Evolutionary conservation across 805 yeast genomes (phyloP), one percentile per base, ranked within the genome.

Genomic region (Lachancea sp.): DNA sequence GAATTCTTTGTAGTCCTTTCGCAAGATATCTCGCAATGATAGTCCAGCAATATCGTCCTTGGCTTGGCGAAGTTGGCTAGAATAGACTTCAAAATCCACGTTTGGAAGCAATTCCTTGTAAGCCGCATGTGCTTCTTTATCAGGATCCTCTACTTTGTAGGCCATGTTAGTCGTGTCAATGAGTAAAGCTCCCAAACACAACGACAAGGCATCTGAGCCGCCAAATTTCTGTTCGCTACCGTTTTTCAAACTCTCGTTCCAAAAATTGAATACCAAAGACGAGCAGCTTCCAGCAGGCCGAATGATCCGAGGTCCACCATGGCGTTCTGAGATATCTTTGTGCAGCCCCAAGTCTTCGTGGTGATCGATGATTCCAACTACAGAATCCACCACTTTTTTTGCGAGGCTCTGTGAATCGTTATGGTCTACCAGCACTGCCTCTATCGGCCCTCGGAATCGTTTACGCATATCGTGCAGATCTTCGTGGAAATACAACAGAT

Each of bases 1-100:
- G 67, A 83, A 89, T 56, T 78, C 79, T 59, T 91, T 91, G 65
- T 85, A 91, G 60, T 91, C 99, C 62, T 89, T 90, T 37, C 81
- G 69, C 33, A 93, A 67, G 6, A 93, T 63, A 42, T 88, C 95
- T 4, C 54, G 54, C 4, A 79, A 62, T 1, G 76, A 56, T 31
- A 93, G 69, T 0, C 87, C 89, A 2, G 62, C 59, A 31, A 90
- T 67, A 56, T 86, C 77, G 46, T 73, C 73, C 59, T 88, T 90
- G 16, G 80, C 79, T 2, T 54, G 50, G 38, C 62, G 68, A 19
- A 81, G 56, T 2, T 56, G 54, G 3, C 57, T 47, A 53, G 55
- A 77, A 41, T 59, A 65, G 4, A 41, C 30, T 0, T 55, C 46
- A 13, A 46, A 37, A 33, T 61, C 60, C 13, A 60, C 34, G 5